phyloP scores from a whole-genome alignment of 192 early-diverging fungal genomes.

The Geranomyces michiganensis region DNA sequence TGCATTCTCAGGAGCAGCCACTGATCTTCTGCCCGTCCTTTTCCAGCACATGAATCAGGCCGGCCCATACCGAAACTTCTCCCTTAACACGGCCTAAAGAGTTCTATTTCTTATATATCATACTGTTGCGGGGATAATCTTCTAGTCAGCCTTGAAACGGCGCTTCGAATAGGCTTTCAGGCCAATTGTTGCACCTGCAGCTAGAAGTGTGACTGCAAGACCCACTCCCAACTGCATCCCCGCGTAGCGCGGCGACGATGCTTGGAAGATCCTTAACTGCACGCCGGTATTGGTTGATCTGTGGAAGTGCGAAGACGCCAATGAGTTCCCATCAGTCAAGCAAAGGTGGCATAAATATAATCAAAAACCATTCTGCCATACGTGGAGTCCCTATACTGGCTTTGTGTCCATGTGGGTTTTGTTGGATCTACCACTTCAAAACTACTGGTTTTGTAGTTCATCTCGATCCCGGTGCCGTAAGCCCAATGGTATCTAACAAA shows the following conservation, averaged over 20 bases:
- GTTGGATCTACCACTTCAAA: constrained; percentile 50
- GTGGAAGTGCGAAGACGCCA: too few relatives aligned
- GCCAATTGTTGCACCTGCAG: constrained; percentile 17
- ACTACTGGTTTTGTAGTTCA: constrained; percentile 35
- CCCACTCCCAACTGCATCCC: constrained; percentile 46
- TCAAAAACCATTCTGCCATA: too few relatives aligned
- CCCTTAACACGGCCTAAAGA: constrained; percentile 36
- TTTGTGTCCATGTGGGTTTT: constrained; percentile 49
- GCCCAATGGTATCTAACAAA: constrained; percentile 47
- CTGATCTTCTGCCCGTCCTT: not conserved
- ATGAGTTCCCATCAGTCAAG: too few relatives aligned
- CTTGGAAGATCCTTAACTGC: constrained; percentile 43
- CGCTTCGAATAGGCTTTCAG: constrained; percentile 22
- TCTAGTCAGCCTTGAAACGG: constrained; percentile 31
- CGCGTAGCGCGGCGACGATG: constrained; percentile 34
- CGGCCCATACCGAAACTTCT: constrained; percentile 49
- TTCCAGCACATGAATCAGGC: constrained; percentile 48
- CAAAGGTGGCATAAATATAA: too few relatives aligned
- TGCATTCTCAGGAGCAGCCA: not conserved
- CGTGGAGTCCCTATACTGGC: constrained; percentile 22
- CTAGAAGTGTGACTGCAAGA: constrained; percentile 26
- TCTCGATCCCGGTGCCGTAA: constrained; percentile 54
- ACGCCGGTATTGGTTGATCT: constrained; percentile 11
- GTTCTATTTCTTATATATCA: constrained; percentile 1
- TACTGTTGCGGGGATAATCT: too few relatives aligned